Percentiles rank a stretch among this genome's conserved stretches.
Evolutionary conservation across 352 stramenopile species (phyloP).

Genomic region (Globisporangium mamillatum): DNA sequence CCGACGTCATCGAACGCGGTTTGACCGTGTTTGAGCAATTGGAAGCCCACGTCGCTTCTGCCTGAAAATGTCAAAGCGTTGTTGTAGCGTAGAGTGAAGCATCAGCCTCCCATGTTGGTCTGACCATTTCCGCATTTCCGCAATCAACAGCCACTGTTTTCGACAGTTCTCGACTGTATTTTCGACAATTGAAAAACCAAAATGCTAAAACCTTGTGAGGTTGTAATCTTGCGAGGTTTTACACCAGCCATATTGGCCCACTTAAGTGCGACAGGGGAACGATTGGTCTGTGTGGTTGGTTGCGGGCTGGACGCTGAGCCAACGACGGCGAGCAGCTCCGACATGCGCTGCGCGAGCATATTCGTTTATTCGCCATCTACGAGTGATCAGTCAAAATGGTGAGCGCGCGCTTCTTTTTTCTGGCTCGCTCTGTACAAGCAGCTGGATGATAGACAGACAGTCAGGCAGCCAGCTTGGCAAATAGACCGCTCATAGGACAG

Average conservation of each 20-base stretch:
- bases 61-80: background rate
- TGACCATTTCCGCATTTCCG: too few relatives aligned
- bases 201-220: background rate
- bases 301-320: background rate
- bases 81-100: too few relatives aligned
- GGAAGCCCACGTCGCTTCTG: background rate
- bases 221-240: background rate
- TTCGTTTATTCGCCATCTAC: constrained; percentile 88
- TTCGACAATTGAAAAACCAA: background rate
- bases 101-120: background rate
- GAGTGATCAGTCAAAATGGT: constrained; percentile 62
- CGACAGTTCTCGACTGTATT: too few relatives aligned
- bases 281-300: background rate
- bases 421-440: background rate
- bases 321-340: background rate
- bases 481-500: background rate
- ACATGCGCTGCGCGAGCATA: constrained; percentile 16
- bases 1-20: too few relatives aligned
- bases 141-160: too few relatives aligned
- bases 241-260: background rate
- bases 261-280: background rate
- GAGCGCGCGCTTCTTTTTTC: constrained; percentile 4
- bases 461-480: background rate
- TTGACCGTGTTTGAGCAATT: too few relatives aligned
- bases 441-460: background rate